These are phyloP conservation scores for Ustilago trichophora DNA, from an alignment of 1,284 basidiomycete species.

Conservation along the genomic window DNA sequence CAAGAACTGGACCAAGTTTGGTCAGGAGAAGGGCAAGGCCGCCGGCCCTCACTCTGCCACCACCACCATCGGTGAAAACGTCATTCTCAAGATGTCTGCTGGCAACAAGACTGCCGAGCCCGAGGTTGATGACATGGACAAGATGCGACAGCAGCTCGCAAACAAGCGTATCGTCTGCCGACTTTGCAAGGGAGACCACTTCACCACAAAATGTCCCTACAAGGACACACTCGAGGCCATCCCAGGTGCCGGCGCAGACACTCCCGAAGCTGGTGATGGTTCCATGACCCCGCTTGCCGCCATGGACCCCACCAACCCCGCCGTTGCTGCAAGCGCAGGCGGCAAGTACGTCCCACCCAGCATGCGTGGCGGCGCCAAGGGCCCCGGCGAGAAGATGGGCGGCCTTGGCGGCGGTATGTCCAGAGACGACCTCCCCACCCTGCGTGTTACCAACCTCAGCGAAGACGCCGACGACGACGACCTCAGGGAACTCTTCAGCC, in stretches of 20 bases:
- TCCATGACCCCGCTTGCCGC: slow-evolving; percentile 68
- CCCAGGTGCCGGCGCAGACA: slow-evolving; percentile 71
- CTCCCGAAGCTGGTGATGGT: slow-evolving; percentile 70
- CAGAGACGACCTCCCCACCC: slow-evolving; percentile 88
- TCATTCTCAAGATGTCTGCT: slow-evolving; percentile 82
- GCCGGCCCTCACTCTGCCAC: slow-evolving; percentile 84
- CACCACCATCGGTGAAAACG: slow-evolving; percentile 93
- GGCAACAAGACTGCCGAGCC: slow-evolving; percentile 73
- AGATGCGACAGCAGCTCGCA: slow-evolving; percentile 76
- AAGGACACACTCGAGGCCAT: slow-evolving; percentile 82
- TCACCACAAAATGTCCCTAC: slow-evolving; percentile 98
- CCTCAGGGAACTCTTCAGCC: slow-evolving; percentile 84
- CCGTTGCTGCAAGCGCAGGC: slow-evolving; percentile 57
- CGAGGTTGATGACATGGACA: slow-evolving; percentile 77
- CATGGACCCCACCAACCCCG: slow-evolving; percentile 62
- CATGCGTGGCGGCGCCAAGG: slow-evolving; percentile 76
- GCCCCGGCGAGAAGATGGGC: slow-evolving; percentile 82
- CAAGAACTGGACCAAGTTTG: slow-evolving; percentile 93
- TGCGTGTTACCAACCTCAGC: slow-evolving; percentile 96
- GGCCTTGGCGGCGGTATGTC: slow-evolving; percentile 66
- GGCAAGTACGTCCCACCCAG: slow-evolving; percentile 94
- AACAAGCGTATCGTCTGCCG: slow-evolving; percentile 89
- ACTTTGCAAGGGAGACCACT: slow-evolving; percentile 95
- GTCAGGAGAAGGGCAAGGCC: slow-evolving; percentile 85
- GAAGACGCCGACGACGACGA: slow-evolving; percentile 95